Base-by-base conservation (phyloP, 139 green algal species). In the Chlamydomonas schloesseri region DNA sequence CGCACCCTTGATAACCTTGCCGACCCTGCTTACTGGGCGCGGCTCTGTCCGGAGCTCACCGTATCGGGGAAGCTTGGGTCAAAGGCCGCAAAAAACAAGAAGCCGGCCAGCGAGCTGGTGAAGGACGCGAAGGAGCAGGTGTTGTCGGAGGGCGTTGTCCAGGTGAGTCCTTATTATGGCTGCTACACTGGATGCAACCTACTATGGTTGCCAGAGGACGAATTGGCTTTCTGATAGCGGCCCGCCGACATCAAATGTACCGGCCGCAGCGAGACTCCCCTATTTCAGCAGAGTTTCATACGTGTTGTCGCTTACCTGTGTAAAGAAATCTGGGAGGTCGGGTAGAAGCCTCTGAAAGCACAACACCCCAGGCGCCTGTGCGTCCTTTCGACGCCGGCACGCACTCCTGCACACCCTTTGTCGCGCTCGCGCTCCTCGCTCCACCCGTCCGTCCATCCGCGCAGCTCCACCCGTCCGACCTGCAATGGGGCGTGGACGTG, bases 11-110 rank as follows among this genome's bases (percentile, higher is more conserved):
- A 17, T 29, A 73, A 87, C 29, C 33, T 88, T 2, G 46, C 42
- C 0, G 81, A 88, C 21, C 50, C 71, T 14, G 50, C 23, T 0
- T 91, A 89, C 33, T 91, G 88, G 89, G 73, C 73, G 10, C 18
- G 42, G 28, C n/a, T 93, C 62, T 91, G 84, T 67, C 88, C 88
- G 8, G 36, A 71, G 33, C 84, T 93, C 26, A 68, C 86, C 31
- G 84, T 89, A 0, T 23, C 23, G 31, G 73, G 84, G 58, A 58
- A 29, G 29, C 29, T 87, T 0, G 65, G 29, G 2, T 15, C 28
- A 8, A 71, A 33, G 33, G 33, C n/a, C n/a, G n/a, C 88, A 1
- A 14, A 86, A 15, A 69, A 88, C 55, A 73, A 75, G 72, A 67
- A n/a, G 13, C 0, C 10, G 18, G 42, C 6, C 42, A 50, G 42